Conservation (phyloP, 352 stramenopile genomes). For the Phytophthora idaei region DNA sequence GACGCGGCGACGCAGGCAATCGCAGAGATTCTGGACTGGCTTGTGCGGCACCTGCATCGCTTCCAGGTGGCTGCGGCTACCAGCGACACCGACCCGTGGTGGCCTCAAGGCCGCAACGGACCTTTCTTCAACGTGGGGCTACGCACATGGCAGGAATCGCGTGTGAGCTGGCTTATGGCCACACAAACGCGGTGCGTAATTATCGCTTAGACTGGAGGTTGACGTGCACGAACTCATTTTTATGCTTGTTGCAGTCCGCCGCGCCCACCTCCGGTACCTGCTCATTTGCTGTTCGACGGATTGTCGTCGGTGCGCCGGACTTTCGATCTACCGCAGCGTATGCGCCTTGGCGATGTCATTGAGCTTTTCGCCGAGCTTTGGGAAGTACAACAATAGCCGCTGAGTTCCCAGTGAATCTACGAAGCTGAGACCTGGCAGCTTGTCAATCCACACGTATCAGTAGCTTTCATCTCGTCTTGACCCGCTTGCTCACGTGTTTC, state of each 20-base stretch:
- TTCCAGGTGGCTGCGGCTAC: slow-evolving; percentile 78
- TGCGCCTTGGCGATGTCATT: slow-evolving; percentile 84
- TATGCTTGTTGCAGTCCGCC: slow-evolving; percentile 56
- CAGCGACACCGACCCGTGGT: slow-evolving; percentile 84
- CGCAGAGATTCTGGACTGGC: slow-evolving; percentile 86
- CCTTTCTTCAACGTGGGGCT: slow-evolving; percentile 87
- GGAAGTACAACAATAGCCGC: slow-evolving; percentile 82
- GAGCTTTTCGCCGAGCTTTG: slow-evolving; percentile 90
- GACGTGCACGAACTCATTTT: slow-evolving; percentile 12
- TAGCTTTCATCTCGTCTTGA: slow-evolving; percentile 23
- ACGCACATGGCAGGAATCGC: slow-evolving; percentile 77
- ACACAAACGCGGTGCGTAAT: slow-evolving; percentile 66
- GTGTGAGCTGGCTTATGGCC: slow-evolving; percentile 70
- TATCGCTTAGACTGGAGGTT: slow-evolving; percentile 3
- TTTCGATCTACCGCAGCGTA: slow-evolving; percentile 87
- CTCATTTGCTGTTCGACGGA: slow-evolving; percentile 82
- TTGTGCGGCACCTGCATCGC: slow-evolving; percentile 82
- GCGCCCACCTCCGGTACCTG: slow-evolving; percentile 66
- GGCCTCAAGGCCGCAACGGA: slow-evolving; percentile 86
- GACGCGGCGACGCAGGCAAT: slow-evolving; percentile 87
- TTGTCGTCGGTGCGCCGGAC: slow-evolving; percentile 87
- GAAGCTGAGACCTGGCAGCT: slow-evolving; percentile 28
- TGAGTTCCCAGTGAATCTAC: slow-evolving; percentile 26
- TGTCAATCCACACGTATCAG: slow-evolving; percentile 47
- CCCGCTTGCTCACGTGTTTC: slow-evolving; percentile 12